Base-by-base conservation (phyloP, 768 basidiomycete genomes). In the Tylopilus cervinicoccineus region DNA sequence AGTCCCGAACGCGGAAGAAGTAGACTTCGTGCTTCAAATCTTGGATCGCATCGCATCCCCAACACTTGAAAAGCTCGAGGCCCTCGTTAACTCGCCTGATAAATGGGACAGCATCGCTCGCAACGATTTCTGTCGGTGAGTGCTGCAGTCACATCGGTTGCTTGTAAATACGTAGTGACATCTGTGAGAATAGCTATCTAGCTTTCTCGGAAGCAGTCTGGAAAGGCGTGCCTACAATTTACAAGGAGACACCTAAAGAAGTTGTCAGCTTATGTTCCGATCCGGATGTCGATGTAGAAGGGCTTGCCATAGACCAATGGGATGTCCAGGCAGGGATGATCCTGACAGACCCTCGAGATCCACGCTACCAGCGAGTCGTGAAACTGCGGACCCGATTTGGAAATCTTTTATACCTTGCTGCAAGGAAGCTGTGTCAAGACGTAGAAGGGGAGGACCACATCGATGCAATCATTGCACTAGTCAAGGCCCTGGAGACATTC, bases 61-160 rank as follows among this genome's bases (percentile, higher is more conserved):
- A 27, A 76, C 79, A 6, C 68, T 93, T 16, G 74, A 80, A 47
- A 79, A 78, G 43, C 73, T 97, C 2, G 86, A 92, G 38, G 55
- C 56, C 4, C 70, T 95, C 19, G 69, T 91, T 9, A 70, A 72
- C 20, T 54, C 58, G 6, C 75, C 78, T 8, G 66, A 68, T 14
- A 76, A 66, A 39, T 89, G 90, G 81, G 80, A 87, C 57, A 79
- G 70, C 48, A 68, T 79, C 34, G 73, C 78, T 51, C 79, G 86
- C 33, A 90, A 88, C 58, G 88, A 89, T 63, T 89, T 91, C 60
- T 96, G 93, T 69, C 79, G 92, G 80, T 86, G 66, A 50, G 73
- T 62, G 19, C 23, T 52, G 26, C 2, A 16, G 28, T 38, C 10
- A 36, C 14, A 27, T 37, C 14, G 11, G 23, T 55, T 1, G 37